Percentiles rank a stretch among this genome's conserved stretches.
phyloP scores from a whole-genome alignment of 2,329 filamentous ascomycete species.

The Monilinia fructicola region DNA sequence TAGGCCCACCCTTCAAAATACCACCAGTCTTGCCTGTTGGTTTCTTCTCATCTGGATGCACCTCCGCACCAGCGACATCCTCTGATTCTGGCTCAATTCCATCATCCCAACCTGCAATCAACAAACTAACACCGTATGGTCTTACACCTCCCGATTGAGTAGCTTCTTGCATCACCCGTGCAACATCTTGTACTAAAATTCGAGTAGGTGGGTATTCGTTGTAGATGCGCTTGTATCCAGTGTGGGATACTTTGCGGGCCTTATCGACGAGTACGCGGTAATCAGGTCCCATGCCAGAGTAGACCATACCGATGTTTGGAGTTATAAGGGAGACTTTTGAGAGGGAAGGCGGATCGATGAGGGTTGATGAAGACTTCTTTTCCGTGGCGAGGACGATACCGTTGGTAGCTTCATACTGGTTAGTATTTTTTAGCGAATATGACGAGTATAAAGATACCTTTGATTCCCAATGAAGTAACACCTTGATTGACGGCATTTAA shows the following conservation, averaged over 20 bases:
- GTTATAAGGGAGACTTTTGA: slow-evolving; percentile 98
- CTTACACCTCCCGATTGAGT: slow-evolving; percentile 97
- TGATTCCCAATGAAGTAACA: slow-evolving; percentile 97
- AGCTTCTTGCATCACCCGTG: slow-evolving; percentile 96
- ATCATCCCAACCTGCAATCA: slow-evolving; percentile 98
- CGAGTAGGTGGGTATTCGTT: slow-evolving; percentile 99
- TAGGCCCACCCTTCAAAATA: slow-evolving; percentile 91
- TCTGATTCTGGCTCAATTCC: slow-evolving; percentile 85
- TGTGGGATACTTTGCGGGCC: slow-evolving; percentile 96
- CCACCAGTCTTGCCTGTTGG: slow-evolving; percentile 85
- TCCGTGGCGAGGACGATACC: slow-evolving; percentile 98
- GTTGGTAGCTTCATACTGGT: slow-evolving; percentile 72
- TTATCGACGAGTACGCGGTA: slow-evolving; percentile 97
- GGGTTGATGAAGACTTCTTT: slow-evolving; percentile 97
- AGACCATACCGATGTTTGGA: slow-evolving; percentile 99
- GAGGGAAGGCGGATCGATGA: slow-evolving; percentile 91
- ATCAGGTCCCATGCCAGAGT: slow-evolving; percentile 98
- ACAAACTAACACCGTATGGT: slow-evolving; percentile 91
- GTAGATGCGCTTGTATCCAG: slow-evolving; percentile 99
- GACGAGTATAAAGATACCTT: slow-evolving; percentile 60
- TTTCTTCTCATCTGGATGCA: slow-evolving; percentile 69
- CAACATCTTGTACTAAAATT: slow-evolving; percentile 98
- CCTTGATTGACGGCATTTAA: slow-evolving; percentile 99
- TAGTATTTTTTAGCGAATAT: neutral
- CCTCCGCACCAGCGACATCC: slow-evolving; percentile 52